phyloP scores from a whole-genome alignment of 2,329 filamentous ascomycete genomes.

The Scytalidium lignicola region DNA sequence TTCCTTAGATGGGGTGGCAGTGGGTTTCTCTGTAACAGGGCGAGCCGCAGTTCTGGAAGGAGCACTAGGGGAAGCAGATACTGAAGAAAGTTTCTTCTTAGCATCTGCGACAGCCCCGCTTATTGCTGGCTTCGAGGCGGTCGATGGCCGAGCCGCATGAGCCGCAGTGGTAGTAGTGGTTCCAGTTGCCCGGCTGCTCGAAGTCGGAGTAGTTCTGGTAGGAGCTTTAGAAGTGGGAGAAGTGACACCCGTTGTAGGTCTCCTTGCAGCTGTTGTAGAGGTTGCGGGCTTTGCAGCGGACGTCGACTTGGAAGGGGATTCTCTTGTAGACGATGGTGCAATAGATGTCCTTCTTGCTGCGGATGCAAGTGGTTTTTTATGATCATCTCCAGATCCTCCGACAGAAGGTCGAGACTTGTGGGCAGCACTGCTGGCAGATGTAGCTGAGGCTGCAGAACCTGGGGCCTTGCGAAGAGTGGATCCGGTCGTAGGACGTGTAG shows the following conservation, averaged over 20 bases:
- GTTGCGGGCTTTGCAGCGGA: constrained; percentile 23
- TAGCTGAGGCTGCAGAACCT: constrained; percentile 24
- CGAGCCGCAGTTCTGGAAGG: constrained; percentile 38
- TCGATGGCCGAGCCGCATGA: constrained; percentile 22
- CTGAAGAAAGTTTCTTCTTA: constrained; percentile 53
- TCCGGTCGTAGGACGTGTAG: constrained; percentile 22
- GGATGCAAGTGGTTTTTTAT: constrained; percentile 21
- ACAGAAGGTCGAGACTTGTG: constrained; percentile 24
- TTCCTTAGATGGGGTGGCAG: constrained; percentile 44
- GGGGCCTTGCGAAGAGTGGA: constrained; percentile 24
- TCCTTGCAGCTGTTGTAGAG: constrained; percentile 25
- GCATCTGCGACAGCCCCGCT: constrained; percentile 39
- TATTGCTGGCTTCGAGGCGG: constrained; percentile 30
- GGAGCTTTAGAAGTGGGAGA: constrained; percentile 35
- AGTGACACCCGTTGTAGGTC: constrained; percentile 24
- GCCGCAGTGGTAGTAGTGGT: constrained; percentile 30
- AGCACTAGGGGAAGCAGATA: constrained; percentile 31
- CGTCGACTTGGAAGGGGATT: constrained; percentile 19
- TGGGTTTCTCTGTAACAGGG: constrained; percentile 31
- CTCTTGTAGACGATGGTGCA: constrained; percentile 12
- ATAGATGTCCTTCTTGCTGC: constrained; percentile 25
- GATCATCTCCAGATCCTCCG: constrained; percentile 27
- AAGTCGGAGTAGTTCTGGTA: constrained; percentile 24
- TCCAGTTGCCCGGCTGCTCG: not conserved
- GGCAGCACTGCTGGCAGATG: constrained; percentile 20